Conservation (phyloP, 768 basidiomycete genomes). For the Lactarius psammicola region DNA sequence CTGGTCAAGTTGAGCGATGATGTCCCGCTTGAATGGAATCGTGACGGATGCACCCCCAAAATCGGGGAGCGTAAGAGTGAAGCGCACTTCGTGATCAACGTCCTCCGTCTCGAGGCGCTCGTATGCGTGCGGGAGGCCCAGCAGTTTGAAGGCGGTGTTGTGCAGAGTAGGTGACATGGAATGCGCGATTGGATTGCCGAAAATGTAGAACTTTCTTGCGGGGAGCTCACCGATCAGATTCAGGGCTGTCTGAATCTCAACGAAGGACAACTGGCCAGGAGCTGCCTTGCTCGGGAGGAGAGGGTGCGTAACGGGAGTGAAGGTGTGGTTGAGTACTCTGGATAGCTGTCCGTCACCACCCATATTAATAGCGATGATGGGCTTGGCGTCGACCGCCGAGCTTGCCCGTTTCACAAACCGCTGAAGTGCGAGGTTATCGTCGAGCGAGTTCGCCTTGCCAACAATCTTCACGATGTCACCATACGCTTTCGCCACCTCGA, state of each 20-base stretch:
- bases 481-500: constrained; percentile 56
- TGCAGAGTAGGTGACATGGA: constrained; percentile 94
- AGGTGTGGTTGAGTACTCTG: constrained; percentile 77
- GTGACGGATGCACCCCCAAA: constrained; percentile 98
- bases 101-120: constrained; percentile 68
- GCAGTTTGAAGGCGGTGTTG: constrained; percentile 77
- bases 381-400: constrained; percentile 55
- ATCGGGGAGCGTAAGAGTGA: constrained; percentile 57
- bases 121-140: constrained; percentile 86
- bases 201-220: constrained; percentile 73
- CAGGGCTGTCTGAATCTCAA: constrained; percentile 79
- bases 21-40: constrained; percentile 90
- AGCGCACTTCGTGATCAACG: constrained; percentile 64
- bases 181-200: constrained; percentile 83
- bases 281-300: constrained; percentile 83
- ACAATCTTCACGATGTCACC: constrained; percentile 95
- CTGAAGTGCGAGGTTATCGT: constrained; percentile 79
- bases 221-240: constrained; percentile 80
- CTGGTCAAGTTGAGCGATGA: constrained; percentile 79
- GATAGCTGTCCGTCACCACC: constrained; percentile 87
- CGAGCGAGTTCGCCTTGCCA: constrained; percentile 69
- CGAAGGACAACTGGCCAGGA: constrained; percentile 89
- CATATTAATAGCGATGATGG: constrained; percentile 95
- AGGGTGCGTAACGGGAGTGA: constrained; percentile 91
- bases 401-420: constrained; percentile 59